Conservation (phyloP, 164 flowering plant species). For the Vitis riparia region DNA sequence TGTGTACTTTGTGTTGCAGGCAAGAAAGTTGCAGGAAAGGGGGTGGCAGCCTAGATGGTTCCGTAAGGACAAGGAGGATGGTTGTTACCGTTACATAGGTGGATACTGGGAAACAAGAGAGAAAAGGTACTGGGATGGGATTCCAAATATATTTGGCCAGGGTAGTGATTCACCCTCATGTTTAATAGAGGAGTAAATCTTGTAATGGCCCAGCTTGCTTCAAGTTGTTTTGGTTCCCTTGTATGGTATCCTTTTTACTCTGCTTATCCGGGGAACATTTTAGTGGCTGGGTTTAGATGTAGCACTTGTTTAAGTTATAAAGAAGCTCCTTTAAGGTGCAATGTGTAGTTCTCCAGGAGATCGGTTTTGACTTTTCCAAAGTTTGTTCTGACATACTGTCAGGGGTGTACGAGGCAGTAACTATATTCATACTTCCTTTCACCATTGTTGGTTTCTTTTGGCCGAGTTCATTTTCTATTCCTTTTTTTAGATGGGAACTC, state of each 20-base stretch:
- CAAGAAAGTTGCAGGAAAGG: slow-evolving; percentile 90
- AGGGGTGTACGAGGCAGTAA: too few relatives aligned
- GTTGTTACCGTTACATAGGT: slow-evolving; percentile 74
- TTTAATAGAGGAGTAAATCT: slow-evolving; percentile 30
- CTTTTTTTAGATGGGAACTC: too few relatives aligned
- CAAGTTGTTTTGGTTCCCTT: background rate
- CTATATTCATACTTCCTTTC: too few relatives aligned
- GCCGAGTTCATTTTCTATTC: too few relatives aligned
- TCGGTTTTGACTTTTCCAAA: too few relatives aligned
- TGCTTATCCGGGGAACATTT: background rate
- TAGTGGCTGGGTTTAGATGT: background rate
- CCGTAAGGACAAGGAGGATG: slow-evolving; percentile 70
- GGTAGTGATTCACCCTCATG: slow-evolving; percentile 28
- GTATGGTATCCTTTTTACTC: background rate
- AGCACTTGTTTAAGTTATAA: background rate
- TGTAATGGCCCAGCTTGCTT: background rate
- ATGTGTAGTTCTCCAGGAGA: too few relatives aligned
- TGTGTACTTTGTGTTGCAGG: slow-evolving; percentile 41
- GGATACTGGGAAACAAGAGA: slow-evolving; percentile 98
- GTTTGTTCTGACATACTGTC: too few relatives aligned
- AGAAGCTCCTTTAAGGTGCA: too few relatives aligned
- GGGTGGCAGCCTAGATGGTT: slow-evolving; percentile 99
- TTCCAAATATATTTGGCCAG: slow-evolving; percentile 76
- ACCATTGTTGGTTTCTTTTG: too few relatives aligned
- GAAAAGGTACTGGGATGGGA: slow-evolving; percentile 66